A percentile compares a stretch with the other conserved stretches of the same genome.
Evolutionary conservation across 2,329 filamentous ascomycete genomes (phyloP).

Genomic region (Calonectria pseudoturangicola): DNA sequence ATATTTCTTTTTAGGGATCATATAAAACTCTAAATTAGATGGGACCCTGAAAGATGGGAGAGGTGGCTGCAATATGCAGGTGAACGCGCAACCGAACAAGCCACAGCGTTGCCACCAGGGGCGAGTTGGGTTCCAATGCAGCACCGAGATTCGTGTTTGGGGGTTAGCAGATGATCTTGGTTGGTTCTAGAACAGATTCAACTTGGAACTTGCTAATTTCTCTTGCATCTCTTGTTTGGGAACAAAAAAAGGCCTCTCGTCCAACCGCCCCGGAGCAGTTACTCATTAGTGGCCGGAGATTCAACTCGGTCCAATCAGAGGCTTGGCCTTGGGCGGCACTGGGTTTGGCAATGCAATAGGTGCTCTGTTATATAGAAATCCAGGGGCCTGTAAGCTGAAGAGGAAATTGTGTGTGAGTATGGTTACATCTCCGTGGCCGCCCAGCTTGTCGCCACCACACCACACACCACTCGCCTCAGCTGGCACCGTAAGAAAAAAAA

Average conservation of each 20-base stretch:
- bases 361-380: constrained; percentile 23
- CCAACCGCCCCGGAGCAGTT: not conserved
- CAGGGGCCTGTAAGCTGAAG: constrained; percentile 22
- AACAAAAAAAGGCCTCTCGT: constrained; percentile 1
- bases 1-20: not conserved
- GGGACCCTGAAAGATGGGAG: too few relatives aligned
- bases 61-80: not conserved
- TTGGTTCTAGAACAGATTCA: not conserved
- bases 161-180: constrained; percentile 13
- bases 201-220: constrained; percentile 27
- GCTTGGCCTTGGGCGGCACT: not conserved
- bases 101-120: not conserved
- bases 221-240: constrained; percentile 15
- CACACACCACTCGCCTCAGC: constrained; percentile 22
- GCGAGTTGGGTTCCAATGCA: constrained; percentile 33
- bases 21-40: constrained; percentile 7
- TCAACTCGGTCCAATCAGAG: constrained; percentile 6
- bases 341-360: constrained; percentile 14
- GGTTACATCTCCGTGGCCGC: constrained; percentile 13
- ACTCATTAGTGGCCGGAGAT: not conserved
- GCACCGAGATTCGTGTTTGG: constrained; percentile 16
- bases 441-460: constrained; percentile 30
- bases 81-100: constrained; percentile 3
- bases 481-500: not conserved
- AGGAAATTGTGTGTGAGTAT: constrained; percentile 1